Conservation (phyloP, 176 grass and related monocot species). For the Rhynchospora tenuis region DNA sequence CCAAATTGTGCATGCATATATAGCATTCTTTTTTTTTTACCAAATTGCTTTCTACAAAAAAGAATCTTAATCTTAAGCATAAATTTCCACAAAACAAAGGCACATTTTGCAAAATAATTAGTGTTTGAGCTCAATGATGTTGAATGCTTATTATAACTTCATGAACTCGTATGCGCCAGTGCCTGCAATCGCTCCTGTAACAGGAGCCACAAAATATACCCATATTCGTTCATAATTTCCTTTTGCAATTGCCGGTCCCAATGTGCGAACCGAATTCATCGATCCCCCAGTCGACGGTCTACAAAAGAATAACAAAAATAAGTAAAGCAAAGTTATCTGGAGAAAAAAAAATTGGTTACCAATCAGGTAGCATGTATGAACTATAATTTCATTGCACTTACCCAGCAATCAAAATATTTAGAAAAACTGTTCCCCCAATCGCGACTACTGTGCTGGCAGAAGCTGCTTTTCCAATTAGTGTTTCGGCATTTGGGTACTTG, state of each 20-base stretch:
- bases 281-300: slow-evolving; percentile 34
- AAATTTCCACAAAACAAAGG: not conserved
- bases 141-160: not conserved
- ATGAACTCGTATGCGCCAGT: slow-evolving; percentile 22
- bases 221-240: slow-evolving; percentile 26
- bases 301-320: not conserved
- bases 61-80: not conserved
- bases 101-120: not conserved
- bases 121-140: not conserved
- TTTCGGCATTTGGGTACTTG: slow-evolving; percentile 33
- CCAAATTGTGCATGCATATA: not conserved
- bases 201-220: slow-evolving; percentile 27
- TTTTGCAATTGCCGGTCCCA: slow-evolving; percentile 29
- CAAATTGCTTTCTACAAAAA: not conserved
- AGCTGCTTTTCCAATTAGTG: slow-evolving; percentile 47
- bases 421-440: slow-evolving; percentile 13
- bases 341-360: not conserved
- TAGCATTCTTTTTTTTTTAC: not conserved
- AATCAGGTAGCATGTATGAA: not conserved
- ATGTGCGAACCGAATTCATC: slow-evolving; percentile 26
- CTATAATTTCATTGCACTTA: not conserved
- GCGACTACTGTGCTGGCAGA: slow-evolving; percentile 44
- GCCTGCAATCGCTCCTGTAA: slow-evolving; percentile 22
- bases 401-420: slow-evolving; percentile 27
- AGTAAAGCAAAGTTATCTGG: not conserved